Evolutionary conservation across 306 rosid genomes (phyloP), one percentile per base, ranked within the genome.

Genomic region (Begonia loranthoides): DNA sequence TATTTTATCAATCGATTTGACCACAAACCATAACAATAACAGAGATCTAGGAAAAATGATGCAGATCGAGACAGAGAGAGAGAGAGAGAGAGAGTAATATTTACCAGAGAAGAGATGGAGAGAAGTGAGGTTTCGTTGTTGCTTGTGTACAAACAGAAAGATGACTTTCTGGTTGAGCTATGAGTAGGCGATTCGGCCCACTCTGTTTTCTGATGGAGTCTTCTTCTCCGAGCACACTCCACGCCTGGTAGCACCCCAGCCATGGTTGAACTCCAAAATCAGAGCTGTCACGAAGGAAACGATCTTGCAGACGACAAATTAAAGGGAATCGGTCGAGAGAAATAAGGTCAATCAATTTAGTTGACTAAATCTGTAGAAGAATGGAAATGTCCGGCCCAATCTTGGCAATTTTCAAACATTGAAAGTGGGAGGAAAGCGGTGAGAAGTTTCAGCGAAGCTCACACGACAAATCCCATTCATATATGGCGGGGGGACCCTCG

Each of bases 161-260:
- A 57, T 12, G 94, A 64, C 11, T 78, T 78, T 16, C 69, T 69
- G 14, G 77, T 61, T 45, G 63, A 58, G 54, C 71, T 66, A 41
- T 58, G 60, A 4, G 76, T 41, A 39, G 66, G 65, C 50, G 73
- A 56, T 60, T 77, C 93, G 0, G 64, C 44, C 45, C 15, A 48
- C 39, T 36, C 59, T 24, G 61, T 57, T 16, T 62, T 72, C 2
- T 55, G 73, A 65, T 76, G 92, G 13, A 79, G 66, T 13, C 94
- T 49, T 69, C 99, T 82, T 55, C 79, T 86, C 46, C 99, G 56
- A 51, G 99, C 99, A 59, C 95, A 76, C 66, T 90, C 99, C 50
- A 90, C 99, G 34, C 95, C 99, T 0, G 95, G 85, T 48, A 90
- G 87, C 85, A 65, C 76, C 61, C 89, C 89, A 10, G 81, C 87